These are phyloP conservation scores for Harringtonia aguacate DNA, from an alignment of 2,329 filamentous ascomycete genomes.

Conservation along the genomic window DNA sequence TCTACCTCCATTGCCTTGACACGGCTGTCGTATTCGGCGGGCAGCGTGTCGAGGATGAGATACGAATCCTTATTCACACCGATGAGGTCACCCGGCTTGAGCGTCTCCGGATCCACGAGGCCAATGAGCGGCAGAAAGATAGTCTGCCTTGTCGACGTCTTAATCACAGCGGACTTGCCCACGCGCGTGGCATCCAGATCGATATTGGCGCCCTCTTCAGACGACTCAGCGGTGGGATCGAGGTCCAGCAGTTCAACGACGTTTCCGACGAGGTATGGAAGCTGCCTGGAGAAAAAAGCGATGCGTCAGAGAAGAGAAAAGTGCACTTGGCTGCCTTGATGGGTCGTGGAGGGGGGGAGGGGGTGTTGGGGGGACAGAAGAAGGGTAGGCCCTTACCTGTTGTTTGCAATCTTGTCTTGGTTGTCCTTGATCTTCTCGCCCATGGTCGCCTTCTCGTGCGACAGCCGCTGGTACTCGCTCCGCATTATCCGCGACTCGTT, in stretches of 20 bases:
- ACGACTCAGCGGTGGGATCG: constrained; percentile 90
- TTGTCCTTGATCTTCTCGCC: constrained; percentile 99
- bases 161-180: constrained; percentile 98
- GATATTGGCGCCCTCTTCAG: constrained; percentile 96
- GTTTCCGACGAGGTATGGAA: constrained; percentile 96
- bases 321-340: neutral
- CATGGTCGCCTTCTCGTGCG: constrained; percentile 94
- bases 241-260: constrained; percentile 96
- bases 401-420: constrained; percentile 97
- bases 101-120: constrained; percentile 85
- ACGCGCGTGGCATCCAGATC: constrained; percentile 94
- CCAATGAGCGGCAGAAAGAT: constrained; percentile 98
- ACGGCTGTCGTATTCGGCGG: constrained; percentile 95
- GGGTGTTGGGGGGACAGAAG: neutral
- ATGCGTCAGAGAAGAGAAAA: constrained; percentile 6
- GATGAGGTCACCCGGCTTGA: constrained; percentile 93
- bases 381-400: constrained; percentile 62
- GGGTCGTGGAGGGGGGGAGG: neutral
- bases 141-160: constrained; percentile 95
- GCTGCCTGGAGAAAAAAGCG: constrained; percentile 52
- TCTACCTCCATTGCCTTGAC: constrained; percentile 99
- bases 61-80: constrained; percentile 99
- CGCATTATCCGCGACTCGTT: constrained; percentile 99
- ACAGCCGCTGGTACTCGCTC: constrained; percentile 88
- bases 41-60: constrained; percentile 89